Conservation (phyloP, 257 asterid genomes). For the Nicotiana knightiana region DNA sequence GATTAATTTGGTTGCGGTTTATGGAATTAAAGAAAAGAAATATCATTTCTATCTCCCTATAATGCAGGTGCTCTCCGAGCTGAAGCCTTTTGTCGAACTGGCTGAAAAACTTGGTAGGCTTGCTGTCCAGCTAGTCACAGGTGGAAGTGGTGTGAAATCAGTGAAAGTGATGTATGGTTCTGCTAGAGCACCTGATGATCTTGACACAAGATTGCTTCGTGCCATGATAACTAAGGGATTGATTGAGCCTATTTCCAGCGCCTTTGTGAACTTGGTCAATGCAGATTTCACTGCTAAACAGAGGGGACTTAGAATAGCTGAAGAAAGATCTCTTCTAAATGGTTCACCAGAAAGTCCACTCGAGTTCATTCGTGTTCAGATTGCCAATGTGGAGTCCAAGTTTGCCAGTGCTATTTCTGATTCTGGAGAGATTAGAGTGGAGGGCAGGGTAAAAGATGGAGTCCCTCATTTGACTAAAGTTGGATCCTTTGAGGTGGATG, state of each 20-base stretch:
- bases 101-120: conserved; percentile 93
- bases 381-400: conserved; percentile 75
- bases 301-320: conserved; percentile 65
- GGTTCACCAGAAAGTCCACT: conserved; percentile 89
- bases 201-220: conserved; percentile 80
- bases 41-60: neutral
- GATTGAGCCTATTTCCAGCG: conserved; percentile 81
- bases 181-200: conserved; percentile 84
- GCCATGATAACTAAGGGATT: conserved; percentile 96
- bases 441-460: conserved; percentile 81
- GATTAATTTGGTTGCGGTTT: neutral
- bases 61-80: conserved; percentile 74
- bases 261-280: conserved; percentile 68
- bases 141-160: conserved; percentile 71
- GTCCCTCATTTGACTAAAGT: conserved; percentile 74
- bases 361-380: conserved; percentile 66
- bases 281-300: conserved; percentile 94
- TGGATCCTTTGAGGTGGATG: conserved; percentile 87
- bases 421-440: conserved; percentile 68
- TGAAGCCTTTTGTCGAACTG: conserved; percentile 75
- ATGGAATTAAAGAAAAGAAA: neutral
- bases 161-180: conserved; percentile 78
- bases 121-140: conserved; percentile 86
- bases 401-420: conserved; percentile 81
- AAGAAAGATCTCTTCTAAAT: conserved; percentile 57